Evolutionary conservation across 1,139 yeast genomes (phyloP), one percentile per base, ranked within the genome.

Genomic region (Kodamaea sp.): DNA sequence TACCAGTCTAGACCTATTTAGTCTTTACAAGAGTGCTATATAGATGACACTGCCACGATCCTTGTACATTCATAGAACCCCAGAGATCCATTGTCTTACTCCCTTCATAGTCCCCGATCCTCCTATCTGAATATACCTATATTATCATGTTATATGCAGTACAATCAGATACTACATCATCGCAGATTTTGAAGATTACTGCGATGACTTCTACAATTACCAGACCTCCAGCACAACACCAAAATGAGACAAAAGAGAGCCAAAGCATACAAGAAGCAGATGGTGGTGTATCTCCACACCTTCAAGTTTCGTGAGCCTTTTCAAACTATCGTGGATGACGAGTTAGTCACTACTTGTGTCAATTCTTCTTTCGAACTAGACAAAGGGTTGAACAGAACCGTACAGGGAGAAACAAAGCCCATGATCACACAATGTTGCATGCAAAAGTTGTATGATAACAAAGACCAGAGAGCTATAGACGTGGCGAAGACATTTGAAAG

Each of bases 391-490:
- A 70, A 77, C 38, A 70, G 95, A 43, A 88, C 96, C 0, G 67
- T 90, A 7, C 97, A 90, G 56, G 87, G 83, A 5, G 90, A 85
- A 51, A 77, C 83, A 29, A 92, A 92, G 55, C 88, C 89, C n/a
- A 78, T 92, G 95, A 85, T 94, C 34, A 88, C 98, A 1, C 98
- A 92, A 61, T 94, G 98, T 55, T 86, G 96, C 50, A 87, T 94
- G 73, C 88, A 88, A 55, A 83, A 86, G 16, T 66, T 92, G 23
- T 94, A 92, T 57, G 72, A 73, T 31, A 70, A 84, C 8, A 76
- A 78, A 18, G 77, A 87, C 50, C 88, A 85, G 50, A 65, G 61
- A 4, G 95, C 95, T 2, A 87, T 92, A 35, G 83, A 75, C 22
- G 53, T 83, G 24, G 97, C 95, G 7, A 92, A 89, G 58, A 56